phyloP scores from a whole-genome alignment of 306 rosid genomes.

The Parietaria judaica region DNA sequence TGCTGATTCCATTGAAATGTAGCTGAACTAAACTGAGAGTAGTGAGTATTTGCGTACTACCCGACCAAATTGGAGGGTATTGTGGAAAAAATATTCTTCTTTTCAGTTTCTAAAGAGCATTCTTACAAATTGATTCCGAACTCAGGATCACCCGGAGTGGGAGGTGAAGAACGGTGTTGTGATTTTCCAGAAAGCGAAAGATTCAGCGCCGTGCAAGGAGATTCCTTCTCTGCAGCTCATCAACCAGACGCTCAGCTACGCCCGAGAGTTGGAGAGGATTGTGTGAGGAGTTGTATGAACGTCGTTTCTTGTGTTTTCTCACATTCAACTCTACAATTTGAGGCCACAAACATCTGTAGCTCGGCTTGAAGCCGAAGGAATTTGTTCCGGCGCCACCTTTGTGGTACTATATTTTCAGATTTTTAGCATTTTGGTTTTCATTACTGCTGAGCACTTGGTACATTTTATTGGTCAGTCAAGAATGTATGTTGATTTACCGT shows the following conservation, averaged over 20 bases:
- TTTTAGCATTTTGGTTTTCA: slow-evolving; percentile 5
- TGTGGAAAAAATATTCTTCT: not conserved
- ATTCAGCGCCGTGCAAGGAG: slow-evolving; percentile 92
- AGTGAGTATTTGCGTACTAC: no score
- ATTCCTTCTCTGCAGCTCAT: slow-evolving; percentile 93
- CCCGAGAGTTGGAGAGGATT: slow-evolving; percentile 99
- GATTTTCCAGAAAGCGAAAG: slow-evolving; percentile 79
- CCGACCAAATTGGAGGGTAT: no score
- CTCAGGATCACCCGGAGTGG: slow-evolving; percentile 96
- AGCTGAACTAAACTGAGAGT: no score
- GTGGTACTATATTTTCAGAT: slow-evolving; percentile 13
- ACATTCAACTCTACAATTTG: slow-evolving; percentile 11
- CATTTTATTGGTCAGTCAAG: not conserved
- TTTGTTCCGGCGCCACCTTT: slow-evolving; percentile 7
- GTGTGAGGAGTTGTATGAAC: slow-evolving; percentile 35
- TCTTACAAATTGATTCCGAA: not conserved
- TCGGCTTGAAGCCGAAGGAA: slow-evolving; percentile 16
- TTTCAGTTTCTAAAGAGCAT: slow-evolving; percentile 1
- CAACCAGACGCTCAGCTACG: slow-evolving; percentile 96
- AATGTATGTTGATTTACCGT: slow-evolving; percentile 1
- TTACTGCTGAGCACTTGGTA: not conserved
- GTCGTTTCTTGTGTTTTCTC: slow-evolving; percentile 16
- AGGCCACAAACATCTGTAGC: slow-evolving; percentile 18
- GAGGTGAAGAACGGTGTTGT: slow-evolving; percentile 57
- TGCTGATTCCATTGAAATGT: no score